A percentile compares a stretch with the other conserved stretches of the same genome.
These are phyloP conservation scores for Fraxinus nigra DNA, from an alignment of 305 asterid genomes.

Conservation along the genomic window DNA sequence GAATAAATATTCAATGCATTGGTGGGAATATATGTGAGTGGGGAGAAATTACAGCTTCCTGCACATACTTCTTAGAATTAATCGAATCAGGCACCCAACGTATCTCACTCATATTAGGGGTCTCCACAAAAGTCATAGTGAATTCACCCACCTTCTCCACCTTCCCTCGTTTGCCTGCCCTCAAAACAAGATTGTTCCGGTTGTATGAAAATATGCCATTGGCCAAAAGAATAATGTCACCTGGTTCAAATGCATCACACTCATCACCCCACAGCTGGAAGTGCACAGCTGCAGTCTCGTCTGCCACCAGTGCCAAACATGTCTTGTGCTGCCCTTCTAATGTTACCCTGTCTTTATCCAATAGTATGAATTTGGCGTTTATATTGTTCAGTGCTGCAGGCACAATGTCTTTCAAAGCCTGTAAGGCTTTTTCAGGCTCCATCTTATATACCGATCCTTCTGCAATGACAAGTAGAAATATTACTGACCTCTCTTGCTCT, in stretches of 20 bases:
- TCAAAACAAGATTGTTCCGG: slow-evolving; percentile 40
- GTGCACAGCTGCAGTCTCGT: slow-evolving; percentile 66
- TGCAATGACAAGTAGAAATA: neutral
- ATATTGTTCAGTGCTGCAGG: slow-evolving; percentile 70
- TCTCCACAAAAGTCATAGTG: slow-evolving; percentile 59
- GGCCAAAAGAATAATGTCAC: slow-evolving; percentile 45
- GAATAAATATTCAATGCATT: slow-evolving; percentile 22
- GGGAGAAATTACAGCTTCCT: slow-evolving; percentile 42
- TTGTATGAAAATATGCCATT: slow-evolving; percentile 63
- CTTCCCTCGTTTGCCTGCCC: slow-evolving; percentile 73
- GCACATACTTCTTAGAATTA: slow-evolving; percentile 38
- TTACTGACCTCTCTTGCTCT: neutral
- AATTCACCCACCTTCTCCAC: slow-evolving; percentile 63
- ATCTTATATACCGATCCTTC: neutral
- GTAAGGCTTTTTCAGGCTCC: slow-evolving; percentile 30
- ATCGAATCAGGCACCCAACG: slow-evolving; percentile 43
- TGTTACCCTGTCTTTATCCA: slow-evolving; percentile 51
- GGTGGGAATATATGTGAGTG: slow-evolving; percentile 46
- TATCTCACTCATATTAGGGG: slow-evolving; percentile 56
- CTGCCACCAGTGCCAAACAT: slow-evolving; percentile 67
- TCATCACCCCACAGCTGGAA: slow-evolving; percentile 73
- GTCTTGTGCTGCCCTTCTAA: slow-evolving; percentile 47
- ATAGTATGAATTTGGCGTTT: slow-evolving; percentile 47
- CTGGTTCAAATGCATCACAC: slow-evolving; percentile 57
- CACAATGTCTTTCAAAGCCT: slow-evolving; percentile 39